phyloP scores from a whole-genome alignment of 2,329 filamentous ascomycete genomes.

The Fusarium lyarnte region DNA sequence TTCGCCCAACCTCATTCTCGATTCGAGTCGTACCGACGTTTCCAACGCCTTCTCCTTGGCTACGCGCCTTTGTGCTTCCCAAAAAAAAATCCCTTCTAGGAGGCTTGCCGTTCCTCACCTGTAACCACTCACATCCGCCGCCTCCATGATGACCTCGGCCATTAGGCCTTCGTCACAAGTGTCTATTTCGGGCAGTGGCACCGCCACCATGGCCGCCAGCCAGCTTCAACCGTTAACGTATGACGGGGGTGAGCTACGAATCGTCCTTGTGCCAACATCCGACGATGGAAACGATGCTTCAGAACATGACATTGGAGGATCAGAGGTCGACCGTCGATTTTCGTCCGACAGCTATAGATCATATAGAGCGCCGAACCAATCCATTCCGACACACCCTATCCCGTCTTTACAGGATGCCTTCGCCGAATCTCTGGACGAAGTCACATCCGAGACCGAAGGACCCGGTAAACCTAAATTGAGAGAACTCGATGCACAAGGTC shows the following conservation, averaged over 20 bases:
- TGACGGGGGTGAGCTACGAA: slow-evolving; percentile 42
- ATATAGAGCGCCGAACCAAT: slow-evolving; percentile 34
- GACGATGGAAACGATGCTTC: slow-evolving; percentile 27
- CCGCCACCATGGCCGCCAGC: slow-evolving; percentile 44
- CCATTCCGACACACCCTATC: slow-evolving; percentile 70
- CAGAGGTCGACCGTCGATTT: slow-evolving; percentile 25
- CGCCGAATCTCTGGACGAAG: slow-evolving; percentile 81
- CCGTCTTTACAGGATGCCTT: slow-evolving; percentile 82
- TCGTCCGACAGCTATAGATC: slow-evolving; percentile 39
- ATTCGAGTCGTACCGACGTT: slow-evolving; percentile 15
- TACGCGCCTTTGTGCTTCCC: slow-evolving; percentile 8
- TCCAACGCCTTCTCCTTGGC: background rate
- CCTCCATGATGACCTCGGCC: slow-evolving; percentile 37
- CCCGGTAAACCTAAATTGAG: slow-evolving; percentile 61
- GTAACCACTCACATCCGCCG: slow-evolving; percentile 3
- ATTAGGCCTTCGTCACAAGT: slow-evolving; percentile 39
- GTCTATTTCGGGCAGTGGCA: slow-evolving; percentile 37
- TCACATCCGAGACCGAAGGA: slow-evolving; percentile 58
- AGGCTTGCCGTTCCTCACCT: slow-evolving; percentile 29
- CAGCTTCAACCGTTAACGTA: slow-evolving; percentile 46
- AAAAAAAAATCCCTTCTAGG: slow-evolving; percentile 8
- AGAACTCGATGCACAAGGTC: slow-evolving; percentile 65
- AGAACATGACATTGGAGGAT: slow-evolving; percentile 14
- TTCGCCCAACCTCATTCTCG: slow-evolving; percentile 6
- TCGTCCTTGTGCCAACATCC: slow-evolving; percentile 44